These are phyloP conservation scores for Cyclotella baltica DNA, from an alignment of 108 stramenopile genomes.

Conservation along the genomic window DNA sequence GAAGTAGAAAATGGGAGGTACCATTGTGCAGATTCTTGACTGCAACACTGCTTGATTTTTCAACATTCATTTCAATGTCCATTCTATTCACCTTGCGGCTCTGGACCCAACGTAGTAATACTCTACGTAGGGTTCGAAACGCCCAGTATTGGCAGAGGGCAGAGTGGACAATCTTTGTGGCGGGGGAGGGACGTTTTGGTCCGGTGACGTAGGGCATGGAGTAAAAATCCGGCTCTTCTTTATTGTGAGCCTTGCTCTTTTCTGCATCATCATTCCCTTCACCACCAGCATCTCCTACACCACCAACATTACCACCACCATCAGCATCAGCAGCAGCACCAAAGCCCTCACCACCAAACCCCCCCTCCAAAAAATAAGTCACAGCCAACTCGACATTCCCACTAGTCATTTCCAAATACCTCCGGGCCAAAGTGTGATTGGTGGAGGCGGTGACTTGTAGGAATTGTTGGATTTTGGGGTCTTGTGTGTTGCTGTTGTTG, in stretches of 20 bases:
- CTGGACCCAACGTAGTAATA: conserved; percentile 28
- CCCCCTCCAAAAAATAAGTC: conserved; percentile 70
- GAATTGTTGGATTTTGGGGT: conserved; percentile 63
- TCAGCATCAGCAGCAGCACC: conserved; percentile 14
- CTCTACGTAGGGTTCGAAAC: conserved; percentile 19
- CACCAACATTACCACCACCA: conserved; percentile 20
- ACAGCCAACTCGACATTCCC: conserved; percentile 76
- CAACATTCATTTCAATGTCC: neutral
- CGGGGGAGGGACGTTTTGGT: neutral
- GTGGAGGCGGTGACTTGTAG: conserved; percentile 68
- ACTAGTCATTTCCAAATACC: conserved; percentile 84
- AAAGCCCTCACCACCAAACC: conserved; percentile 26
- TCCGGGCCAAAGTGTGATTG: conserved; percentile 54
- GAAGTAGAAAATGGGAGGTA: conserved; percentile 48
- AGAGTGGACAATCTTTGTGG: conserved; percentile 13
- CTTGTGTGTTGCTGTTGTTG: neutral
- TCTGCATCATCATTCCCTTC: neutral
- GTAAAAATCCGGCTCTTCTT: conserved; percentile 1
- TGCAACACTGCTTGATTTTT: conserved; percentile 9
- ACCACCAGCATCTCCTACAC: neutral
- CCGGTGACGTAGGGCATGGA: conserved; percentile 6
- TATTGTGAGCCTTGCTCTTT: no score
- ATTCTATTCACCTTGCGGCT: neutral
- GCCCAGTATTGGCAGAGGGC: conserved; percentile 42
- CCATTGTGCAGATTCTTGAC: conserved; percentile 12